These are phyloP conservation scores for Daldinia childiae DNA, from an alignment of 495 filamentous ascomycete genomes.

Conservation along the genomic window DNA sequence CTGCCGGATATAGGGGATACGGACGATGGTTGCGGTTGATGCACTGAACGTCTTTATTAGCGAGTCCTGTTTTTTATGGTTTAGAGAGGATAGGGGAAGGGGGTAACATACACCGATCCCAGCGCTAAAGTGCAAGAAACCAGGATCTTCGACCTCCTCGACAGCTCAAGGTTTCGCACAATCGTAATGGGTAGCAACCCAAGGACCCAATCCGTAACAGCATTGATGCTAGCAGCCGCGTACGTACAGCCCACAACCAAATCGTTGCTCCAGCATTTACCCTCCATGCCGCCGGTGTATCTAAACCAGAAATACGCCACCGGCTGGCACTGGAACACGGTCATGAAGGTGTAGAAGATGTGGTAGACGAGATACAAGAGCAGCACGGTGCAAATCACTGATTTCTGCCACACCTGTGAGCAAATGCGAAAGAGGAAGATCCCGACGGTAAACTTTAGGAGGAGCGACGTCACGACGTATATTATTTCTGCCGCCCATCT, in stretches of 20 bases:
- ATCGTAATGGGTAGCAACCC: slow-evolving; percentile 48
- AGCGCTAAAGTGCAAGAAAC: slow-evolving; percentile 47
- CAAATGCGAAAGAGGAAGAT: slow-evolving; percentile 55
- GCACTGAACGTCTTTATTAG: slow-evolving; percentile 39
- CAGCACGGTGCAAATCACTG: slow-evolving; percentile 47
- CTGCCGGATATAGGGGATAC: slow-evolving; percentile 51
- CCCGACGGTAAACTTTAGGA: slow-evolving; percentile 52
- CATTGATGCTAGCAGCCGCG: slow-evolving; percentile 42
- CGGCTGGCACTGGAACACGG: slow-evolving; percentile 51
- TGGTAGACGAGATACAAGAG: slow-evolving; percentile 47
- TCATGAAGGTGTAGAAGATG: slow-evolving; percentile 49
- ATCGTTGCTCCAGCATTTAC: slow-evolving; percentile 35
- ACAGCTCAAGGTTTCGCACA: slow-evolving; percentile 47
- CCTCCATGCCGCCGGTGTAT: slow-evolving; percentile 20
- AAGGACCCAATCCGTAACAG: slow-evolving; percentile 46
- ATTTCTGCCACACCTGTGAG: slow-evolving; percentile 38
- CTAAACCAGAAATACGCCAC: slow-evolving; percentile 44
- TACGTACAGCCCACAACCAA: slow-evolving; percentile 43
- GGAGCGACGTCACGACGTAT: slow-evolving; percentile 49
- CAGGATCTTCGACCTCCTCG: slow-evolving; percentile 45
- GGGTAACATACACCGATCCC: slow-evolving; percentile 49
- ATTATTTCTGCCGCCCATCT: slow-evolving; percentile 40
- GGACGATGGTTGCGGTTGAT: slow-evolving; percentile 53
- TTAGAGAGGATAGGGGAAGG: neutral
- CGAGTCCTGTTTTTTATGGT: neutral